Base-by-base conservation (phyloP, 1,139 yeast species). In the Yamadazyma diddensiae region DNA sequence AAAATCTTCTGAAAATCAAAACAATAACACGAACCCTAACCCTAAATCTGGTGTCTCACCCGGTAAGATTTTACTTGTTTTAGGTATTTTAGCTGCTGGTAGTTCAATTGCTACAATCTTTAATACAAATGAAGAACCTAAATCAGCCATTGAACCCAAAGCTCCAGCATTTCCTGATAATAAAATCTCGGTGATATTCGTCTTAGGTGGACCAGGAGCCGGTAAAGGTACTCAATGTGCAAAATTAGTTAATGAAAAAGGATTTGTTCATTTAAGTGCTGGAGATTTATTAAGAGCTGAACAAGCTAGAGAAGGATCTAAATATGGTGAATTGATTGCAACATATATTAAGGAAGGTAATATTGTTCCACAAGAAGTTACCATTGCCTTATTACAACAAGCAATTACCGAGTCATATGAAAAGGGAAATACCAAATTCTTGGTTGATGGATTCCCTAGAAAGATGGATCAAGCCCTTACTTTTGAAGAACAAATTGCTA, bases 141-240 rank as follows among this genome's bases (percentile, higher is more conserved):
- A 55, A 31, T 65, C 73, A 28, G 69, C 76, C 7, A 42, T 73
- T 29, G 82, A 76, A 44, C 74, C 69, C 8, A 36, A 36, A 24
- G 39, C 46, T 3, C 41, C 47, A 6, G 77, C 82, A 0, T 83
- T 83, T 52, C 57, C 73, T 5, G 70, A 71, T 3, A 80, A 79
- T 24, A 77, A 81, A 37, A 76, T 85, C 20, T 77, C 85, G 20
- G 95, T 92, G 6, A 73, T 92, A 18, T 92, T 86, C 56, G 96
- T 92, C 6, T 74, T 92, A 24, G 95, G 95, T 21, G 87, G 90
- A 2, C 90, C 90, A 3, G 97, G 98, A 11, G 82, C 95, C 12
- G 98, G 98, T 25, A 92, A 92, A 55, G 98, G 98, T 37, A 92
- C 98, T 2, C 98, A 92, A 61, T 87, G 97, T 65, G 84, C 81